Percentiles rank a stretch among this genome's conserved stretches.
These are phyloP conservation scores for Phytophthora quininea DNA, from an alignment of 352 stramenopile species.

Conservation along the genomic window DNA sequence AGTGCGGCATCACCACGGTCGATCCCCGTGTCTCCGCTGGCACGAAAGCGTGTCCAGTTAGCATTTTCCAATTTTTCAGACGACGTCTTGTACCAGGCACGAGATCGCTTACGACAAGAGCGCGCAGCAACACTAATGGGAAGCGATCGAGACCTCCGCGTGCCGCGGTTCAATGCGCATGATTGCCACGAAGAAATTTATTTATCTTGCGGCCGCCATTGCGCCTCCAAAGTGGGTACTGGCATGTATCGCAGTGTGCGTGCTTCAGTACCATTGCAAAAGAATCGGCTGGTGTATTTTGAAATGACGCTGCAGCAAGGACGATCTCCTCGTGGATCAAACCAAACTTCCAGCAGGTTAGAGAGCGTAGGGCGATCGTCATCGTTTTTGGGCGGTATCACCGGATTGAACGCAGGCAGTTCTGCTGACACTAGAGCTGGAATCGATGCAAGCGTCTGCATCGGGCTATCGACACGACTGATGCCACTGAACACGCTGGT, in stretches of 20 bases:
- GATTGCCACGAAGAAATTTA: conserved; percentile 89
- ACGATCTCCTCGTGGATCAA: conserved; percentile 38
- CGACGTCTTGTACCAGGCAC: conserved; percentile 83
- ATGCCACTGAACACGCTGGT: conserved; percentile 86
- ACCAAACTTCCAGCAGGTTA: conserved; percentile 18
- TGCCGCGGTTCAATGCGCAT: conserved; percentile 78
- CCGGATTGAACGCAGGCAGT: neutral
- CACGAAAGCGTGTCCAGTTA: conserved; percentile 71
- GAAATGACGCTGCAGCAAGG: conserved; percentile 77
- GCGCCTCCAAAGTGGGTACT: conserved; percentile 69
- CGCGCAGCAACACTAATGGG: conserved; percentile 73
- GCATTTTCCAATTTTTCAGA: conserved; percentile 86
- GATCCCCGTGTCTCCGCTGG: conserved; percentile 82
- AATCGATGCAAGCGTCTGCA: conserved; percentile 74
- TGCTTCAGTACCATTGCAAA: conserved; percentile 59
- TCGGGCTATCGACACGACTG: conserved; percentile 73
- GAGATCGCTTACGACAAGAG: conserved; percentile 78
- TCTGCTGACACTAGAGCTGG: conserved; percentile 21
- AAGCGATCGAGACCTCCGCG: conserved; percentile 44
- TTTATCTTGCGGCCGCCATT: conserved; percentile 85
- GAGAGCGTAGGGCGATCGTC: conserved; percentile 14
- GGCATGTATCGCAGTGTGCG: conserved; percentile 87
- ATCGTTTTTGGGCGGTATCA: conserved; percentile 4
- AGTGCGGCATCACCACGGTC: conserved; percentile 75
- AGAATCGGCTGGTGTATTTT: conserved; percentile 85